Evolutionary conservation across 805 yeast species (phyloP).

Genomic region (Yarrowia porcina): DNA sequence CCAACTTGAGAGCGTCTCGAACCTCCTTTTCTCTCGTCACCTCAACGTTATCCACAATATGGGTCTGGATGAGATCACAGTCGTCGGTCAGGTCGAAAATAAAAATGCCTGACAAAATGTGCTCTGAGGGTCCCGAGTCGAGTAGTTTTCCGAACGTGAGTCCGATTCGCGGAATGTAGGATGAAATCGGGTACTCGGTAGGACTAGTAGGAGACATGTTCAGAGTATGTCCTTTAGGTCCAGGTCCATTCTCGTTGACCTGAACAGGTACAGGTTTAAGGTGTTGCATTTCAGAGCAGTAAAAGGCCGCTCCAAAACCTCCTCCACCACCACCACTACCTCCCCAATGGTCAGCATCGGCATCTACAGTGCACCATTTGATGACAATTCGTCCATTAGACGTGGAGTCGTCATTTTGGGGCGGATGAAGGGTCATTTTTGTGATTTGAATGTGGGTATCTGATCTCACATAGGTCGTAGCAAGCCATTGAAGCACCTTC

Average conservation of each 20-base stretch:
- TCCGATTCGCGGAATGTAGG: slow-evolving; percentile 5
- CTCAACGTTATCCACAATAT: slow-evolving; percentile 23
- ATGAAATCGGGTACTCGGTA: background rate
- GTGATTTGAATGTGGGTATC: slow-evolving; percentile 5
- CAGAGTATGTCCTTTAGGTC: background rate
- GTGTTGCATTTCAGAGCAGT: background rate
- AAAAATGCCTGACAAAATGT: slow-evolving; percentile 22
- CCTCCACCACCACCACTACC: background rate
- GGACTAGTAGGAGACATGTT: background rate
- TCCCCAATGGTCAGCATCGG: background rate
- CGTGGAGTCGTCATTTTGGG: slow-evolving; percentile 1
- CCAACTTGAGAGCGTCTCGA: background rate
- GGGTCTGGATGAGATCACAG: slow-evolving; percentile 15
- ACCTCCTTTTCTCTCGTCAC: background rate
- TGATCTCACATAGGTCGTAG: slow-evolving; percentile 1
- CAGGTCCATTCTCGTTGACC: background rate
- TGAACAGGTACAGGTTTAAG: background rate
- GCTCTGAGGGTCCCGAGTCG: background rate
- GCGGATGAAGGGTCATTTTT: slow-evolving; percentile 14
- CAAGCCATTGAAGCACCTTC: slow-evolving; percentile 10
- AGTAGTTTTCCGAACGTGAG: background rate
- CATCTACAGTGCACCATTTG: slow-evolving; percentile 9
- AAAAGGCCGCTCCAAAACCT: background rate
- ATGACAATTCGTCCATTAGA: background rate
- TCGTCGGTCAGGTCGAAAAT: slow-evolving; percentile 15